Base-by-base conservation (phyloP, 768 basidiomycete genomes). In the Phylloporus sp. region DNA sequence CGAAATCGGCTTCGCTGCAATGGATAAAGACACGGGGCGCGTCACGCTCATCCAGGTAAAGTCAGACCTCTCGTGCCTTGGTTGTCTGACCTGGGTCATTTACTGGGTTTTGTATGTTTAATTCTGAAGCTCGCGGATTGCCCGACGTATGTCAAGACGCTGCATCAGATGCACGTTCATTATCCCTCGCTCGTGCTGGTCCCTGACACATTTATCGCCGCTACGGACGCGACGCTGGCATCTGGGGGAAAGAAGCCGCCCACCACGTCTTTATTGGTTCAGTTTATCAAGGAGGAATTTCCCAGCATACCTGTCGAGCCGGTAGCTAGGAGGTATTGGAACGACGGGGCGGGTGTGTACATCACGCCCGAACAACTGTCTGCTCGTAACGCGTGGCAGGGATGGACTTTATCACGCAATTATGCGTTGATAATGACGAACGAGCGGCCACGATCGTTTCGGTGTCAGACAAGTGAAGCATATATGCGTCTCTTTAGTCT, bases 1-100 rank as follows among this genome's bases (percentile, higher is more conserved):
- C 44, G 92, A 95, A 61, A 80, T 95, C 9, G 93, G 93, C 3
- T 80, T 96, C 26, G 91, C 90, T 0, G 86, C 87, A 0, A 73
- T 92, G n/a, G 83, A 93, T 48, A 79, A 74, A 46, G 84, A 88
- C 26, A 89, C 84, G 0, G 90, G 85, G 1, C 74, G 78, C 22
- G 84, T 86, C 17, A 73, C 81, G 62, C 70, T 94, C 14, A 80
- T 90, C 15, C 91, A 95, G 76, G 90, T 85, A 38, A n/a, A 57
- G 9, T 38, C 21, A 33, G 31, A 18, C 44, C 9, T 31, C 29
- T n/a, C 18, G 6, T 32, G 28, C n/a, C 27, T 37, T 42, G 20
- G 10, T 46, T 18, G 29, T 41, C 42, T 37, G 38, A 52, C 18
- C 32, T 35, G 29, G 9, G 11, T 10, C 18, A 10, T 32, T 13